phyloP scores from a whole-genome alignment of 2,329 filamentous ascomycete species.

The Didymellaceae sp. region DNA sequence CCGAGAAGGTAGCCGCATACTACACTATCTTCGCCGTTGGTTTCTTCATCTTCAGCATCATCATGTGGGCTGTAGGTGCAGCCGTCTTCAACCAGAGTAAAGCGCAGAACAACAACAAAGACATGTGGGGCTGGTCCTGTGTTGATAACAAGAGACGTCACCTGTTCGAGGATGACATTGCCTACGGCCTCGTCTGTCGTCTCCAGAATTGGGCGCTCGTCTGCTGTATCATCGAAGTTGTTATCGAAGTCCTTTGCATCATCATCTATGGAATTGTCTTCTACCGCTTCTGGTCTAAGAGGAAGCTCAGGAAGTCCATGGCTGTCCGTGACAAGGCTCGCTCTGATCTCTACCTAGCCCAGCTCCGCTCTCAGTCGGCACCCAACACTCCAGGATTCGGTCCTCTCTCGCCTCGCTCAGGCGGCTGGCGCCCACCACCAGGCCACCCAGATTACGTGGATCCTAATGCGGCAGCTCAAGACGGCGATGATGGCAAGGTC shows the following conservation, averaged over 20 bases:
- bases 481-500: constrained; percentile 54
- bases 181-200: constrained; percentile 90
- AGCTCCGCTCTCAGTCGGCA: constrained; percentile 74
- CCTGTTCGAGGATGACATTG: constrained; percentile 78
- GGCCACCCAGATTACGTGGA: constrained; percentile 53
- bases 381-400: constrained; percentile 90
- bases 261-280: constrained; percentile 92
- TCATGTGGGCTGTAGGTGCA: constrained; percentile 90
- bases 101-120: constrained; percentile 75
- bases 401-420: constrained; percentile 68
- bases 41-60: constrained; percentile 91
- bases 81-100: constrained; percentile 81
- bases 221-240: constrained; percentile 96
- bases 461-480: constrained; percentile 58
- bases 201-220: constrained; percentile 96
- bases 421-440: constrained; percentile 56
- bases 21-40: constrained; percentile 92
- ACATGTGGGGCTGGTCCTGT: constrained; percentile 99
- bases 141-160: constrained; percentile 82
- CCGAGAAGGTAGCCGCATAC: constrained; percentile 92
- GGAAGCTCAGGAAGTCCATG: constrained; percentile 95
- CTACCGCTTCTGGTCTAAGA: constrained; percentile 97
- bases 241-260: constrained; percentile 90
- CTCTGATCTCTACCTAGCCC: constrained; percentile 88
- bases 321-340: constrained; percentile 91